These are phyloP conservation scores for Heimioporus sp. DNA, from an alignment of 768 basidiomycete genomes.

Conservation along the genomic window DNA sequence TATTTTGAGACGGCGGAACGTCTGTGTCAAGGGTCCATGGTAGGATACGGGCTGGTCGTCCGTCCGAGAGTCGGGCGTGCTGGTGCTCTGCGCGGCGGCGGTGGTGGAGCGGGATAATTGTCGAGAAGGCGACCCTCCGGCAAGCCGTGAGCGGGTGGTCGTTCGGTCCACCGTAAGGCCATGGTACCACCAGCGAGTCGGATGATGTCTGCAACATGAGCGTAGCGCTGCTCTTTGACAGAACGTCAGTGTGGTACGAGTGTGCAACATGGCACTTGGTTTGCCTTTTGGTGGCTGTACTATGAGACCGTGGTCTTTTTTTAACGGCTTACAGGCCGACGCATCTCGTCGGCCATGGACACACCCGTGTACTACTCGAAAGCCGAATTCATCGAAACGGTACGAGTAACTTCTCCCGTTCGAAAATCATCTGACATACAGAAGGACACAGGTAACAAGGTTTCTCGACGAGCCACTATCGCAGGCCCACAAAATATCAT, in stretches of 20 bases:
- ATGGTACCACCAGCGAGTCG: neutral
- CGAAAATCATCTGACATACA: conserved; percentile 1
- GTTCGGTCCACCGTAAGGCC: neutral
- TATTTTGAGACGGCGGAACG: conserved; percentile 76
- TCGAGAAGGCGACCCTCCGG: neutral
- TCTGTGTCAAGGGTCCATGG: conserved; percentile 65
- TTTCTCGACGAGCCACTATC: conserved; percentile 87
- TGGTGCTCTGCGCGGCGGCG: neutral
- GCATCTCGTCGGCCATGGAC: conserved; percentile 48
- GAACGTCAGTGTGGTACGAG: conserved; percentile 6
- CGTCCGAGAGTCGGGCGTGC: neutral
- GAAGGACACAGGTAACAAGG: conserved; percentile 95
- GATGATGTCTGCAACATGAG: conserved; percentile 5
- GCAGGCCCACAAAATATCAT: conserved; percentile 96
- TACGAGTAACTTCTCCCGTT: conserved; percentile 30
- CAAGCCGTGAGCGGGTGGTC: neutral
- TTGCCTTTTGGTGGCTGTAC: neutral
- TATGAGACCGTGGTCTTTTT: neutral
- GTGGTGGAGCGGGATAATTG: conserved; percentile 12
- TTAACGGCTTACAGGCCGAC: conserved; percentile 4
- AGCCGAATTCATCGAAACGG: conserved; percentile 87
- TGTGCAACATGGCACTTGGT: neutral
- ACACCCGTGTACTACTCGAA: conserved; percentile 76
- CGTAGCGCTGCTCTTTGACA: conserved; percentile 8
- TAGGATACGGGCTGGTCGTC: conserved; percentile 40